Evolutionary conservation across 306 rosid species (phyloP).

Genomic region (Corylus avellana): DNA sequence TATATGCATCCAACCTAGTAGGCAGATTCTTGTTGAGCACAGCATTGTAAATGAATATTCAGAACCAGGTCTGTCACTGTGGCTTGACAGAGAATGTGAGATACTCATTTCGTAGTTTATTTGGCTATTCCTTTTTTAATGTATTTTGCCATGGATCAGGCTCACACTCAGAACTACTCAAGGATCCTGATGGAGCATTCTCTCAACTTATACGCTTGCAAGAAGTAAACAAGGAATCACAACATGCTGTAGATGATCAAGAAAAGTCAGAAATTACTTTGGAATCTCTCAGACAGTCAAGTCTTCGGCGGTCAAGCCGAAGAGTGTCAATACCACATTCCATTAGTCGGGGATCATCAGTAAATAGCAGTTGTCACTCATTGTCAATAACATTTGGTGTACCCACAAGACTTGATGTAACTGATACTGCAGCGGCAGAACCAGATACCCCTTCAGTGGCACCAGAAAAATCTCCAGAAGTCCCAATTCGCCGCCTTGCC

Average conservation of each 20-base stretch:
- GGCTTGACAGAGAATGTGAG: neutral
- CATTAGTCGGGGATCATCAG: slow-evolving; percentile 65
- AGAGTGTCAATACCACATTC: slow-evolving; percentile 56
- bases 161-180: slow-evolving; percentile 59
- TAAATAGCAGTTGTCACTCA: slow-evolving; percentile 75
- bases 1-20: no score
- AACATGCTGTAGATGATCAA: slow-evolving; percentile 36
- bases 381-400: slow-evolving; percentile 72
- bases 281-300: slow-evolving; percentile 60
- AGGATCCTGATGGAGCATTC: slow-evolving; percentile 79
- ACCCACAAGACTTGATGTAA: slow-evolving; percentile 50
- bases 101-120: neutral
- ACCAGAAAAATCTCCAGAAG: slow-evolving; percentile 37
- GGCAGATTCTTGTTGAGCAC: no score
- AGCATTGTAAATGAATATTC: no score
- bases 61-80: neutral
- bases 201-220: slow-evolving; percentile 79
- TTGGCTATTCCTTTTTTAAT: neutral
- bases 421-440: slow-evolving; percentile 41
- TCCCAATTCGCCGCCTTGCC: slow-evolving; percentile 71
- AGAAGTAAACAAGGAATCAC: slow-evolving; percentile 53
- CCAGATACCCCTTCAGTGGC: slow-evolving; percentile 10
- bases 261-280: slow-evolving; percentile 39
- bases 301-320: slow-evolving; percentile 53
- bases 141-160: slow-evolving; percentile 46